Percentiles rank a stretch among this genome's conserved stretches.
These are phyloP conservation scores for Saturnispora quitensis DNA, from an alignment of 805 yeast genomes.

Conservation along the genomic window DNA sequence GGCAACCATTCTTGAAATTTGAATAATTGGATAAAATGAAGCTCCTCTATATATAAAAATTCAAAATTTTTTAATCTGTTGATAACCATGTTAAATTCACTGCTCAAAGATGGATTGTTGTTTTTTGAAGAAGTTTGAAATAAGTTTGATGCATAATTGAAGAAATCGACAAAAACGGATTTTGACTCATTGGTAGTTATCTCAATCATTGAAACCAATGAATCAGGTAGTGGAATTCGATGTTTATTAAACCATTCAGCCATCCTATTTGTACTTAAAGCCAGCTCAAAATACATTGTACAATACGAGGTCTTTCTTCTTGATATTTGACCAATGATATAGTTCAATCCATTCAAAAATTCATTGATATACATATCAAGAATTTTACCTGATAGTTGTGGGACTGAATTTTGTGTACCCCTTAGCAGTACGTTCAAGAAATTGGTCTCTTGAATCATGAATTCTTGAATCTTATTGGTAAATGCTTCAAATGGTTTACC, in stretches of 20 bases:
- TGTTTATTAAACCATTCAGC: constrained; percentile 6
- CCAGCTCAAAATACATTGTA: constrained; percentile 46
- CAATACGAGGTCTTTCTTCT: constrained; percentile 39
- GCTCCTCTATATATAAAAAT: constrained; percentile 48
- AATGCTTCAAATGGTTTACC: constrained; percentile 14
- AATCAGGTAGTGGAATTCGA: constrained; percentile 13
- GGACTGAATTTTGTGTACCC: constrained; percentile 28
- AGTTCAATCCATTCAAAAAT: constrained; percentile 31
- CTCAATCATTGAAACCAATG: constrained; percentile 6
- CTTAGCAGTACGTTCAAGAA: constrained; percentile 24
- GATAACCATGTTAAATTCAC: constrained; percentile 44
- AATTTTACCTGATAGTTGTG: constrained; percentile 53
- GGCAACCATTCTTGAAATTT: constrained; percentile 71
- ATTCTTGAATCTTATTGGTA: constrained; percentile 10
- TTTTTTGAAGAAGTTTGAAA: constrained; percentile 3
- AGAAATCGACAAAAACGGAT: constrained; percentile 40
- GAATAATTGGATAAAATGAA: constrained; percentile 39
- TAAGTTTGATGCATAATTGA: constrained; percentile 38
- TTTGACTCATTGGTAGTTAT: constrained; percentile 4
- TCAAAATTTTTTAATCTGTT: constrained; percentile 57
- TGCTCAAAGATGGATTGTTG: constrained; percentile 2
- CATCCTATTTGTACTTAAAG: constrained; percentile 13
- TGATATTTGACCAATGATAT: constrained; percentile 33
- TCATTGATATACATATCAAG: constrained; percentile 36
- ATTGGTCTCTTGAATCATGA: constrained; percentile 16